Evolutionary conservation across 2,329 filamentous ascomycete genomes (phyloP).

Genomic region (Epichloe bromicola): DNA sequence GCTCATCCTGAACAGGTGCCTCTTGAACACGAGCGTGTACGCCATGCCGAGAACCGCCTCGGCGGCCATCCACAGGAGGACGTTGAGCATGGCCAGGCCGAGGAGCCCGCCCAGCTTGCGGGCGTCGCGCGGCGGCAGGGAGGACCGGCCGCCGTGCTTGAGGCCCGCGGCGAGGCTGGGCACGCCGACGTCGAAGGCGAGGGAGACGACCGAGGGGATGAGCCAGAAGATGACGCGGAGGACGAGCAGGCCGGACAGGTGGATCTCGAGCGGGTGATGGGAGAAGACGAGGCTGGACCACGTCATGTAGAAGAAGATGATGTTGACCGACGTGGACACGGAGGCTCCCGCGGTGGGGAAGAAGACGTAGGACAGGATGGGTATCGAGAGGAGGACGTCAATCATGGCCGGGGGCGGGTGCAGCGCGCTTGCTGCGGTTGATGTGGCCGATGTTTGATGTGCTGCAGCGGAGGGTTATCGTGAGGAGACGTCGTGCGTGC

Average conservation of each 20-base stretch:
- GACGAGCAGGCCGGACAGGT: constrained; percentile 56
- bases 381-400: constrained; percentile 59
- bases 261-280: constrained; percentile 61
- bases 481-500: no score
- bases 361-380: constrained; percentile 55
- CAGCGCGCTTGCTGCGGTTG: background rate
- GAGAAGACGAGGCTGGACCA: constrained; percentile 75
- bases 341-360: constrained; percentile 45
- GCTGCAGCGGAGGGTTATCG: background rate
- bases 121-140: constrained; percentile 33
- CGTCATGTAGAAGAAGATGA: constrained; percentile 82
- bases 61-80: constrained; percentile 28
- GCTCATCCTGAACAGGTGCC: constrained; percentile 33
- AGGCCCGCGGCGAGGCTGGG: constrained; percentile 56
- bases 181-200: constrained; percentile 56
- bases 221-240: constrained; percentile 60
- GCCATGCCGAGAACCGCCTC: constrained; percentile 30
- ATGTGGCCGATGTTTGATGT: background rate
- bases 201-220: constrained; percentile 57
- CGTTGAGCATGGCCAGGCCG: constrained; percentile 31
- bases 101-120: constrained; percentile 22
- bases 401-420: constrained; percentile 22
- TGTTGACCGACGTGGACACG: constrained; percentile 67
- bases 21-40: constrained; percentile 20
- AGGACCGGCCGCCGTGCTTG: constrained; percentile 49